A percentile compares a stretch with the other conserved stretches of the same genome.
phyloP scores from a whole-genome alignment of 495 filamentous ascomycete species.

The Tuber magnatum region DNA sequence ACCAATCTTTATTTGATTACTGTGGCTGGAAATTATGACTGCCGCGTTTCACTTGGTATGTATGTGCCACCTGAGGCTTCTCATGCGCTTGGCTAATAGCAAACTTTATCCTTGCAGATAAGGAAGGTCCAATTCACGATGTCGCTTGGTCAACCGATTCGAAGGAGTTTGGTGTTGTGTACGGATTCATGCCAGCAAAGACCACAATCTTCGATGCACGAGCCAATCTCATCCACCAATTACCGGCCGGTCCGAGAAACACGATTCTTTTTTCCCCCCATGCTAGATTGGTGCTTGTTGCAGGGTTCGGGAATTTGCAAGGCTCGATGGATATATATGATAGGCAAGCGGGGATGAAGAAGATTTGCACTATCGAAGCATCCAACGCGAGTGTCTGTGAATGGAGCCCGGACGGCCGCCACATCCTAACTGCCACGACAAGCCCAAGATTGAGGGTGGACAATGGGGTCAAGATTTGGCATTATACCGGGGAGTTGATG shows the following conservation, averaged over 20 bases:
- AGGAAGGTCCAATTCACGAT: constrained; percentile 96
- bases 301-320: constrained; percentile 93
- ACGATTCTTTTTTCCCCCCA: constrained; percentile 93
- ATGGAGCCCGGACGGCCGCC: constrained; percentile 92
- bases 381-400: constrained; percentile 90
- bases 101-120: constrained; percentile 53
- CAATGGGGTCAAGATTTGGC: constrained; percentile 93
- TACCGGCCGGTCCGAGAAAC: constrained; percentile 80
- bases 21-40: constrained; percentile 85
- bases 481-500: constrained; percentile 81
- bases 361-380: constrained; percentile 89
- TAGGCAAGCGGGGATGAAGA: constrained; percentile 79
- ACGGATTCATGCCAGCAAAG: constrained; percentile 96
- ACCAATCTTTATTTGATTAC: constrained; percentile 94
- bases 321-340: constrained; percentile 98
- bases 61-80: constrained; percentile 39
- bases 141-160: constrained; percentile 96
- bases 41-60: constrained; percentile 73
- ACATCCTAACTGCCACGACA: constrained; percentile 92
- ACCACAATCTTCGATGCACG: constrained; percentile 90
- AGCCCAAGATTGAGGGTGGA: constrained; percentile 90
- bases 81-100: constrained; percentile 6
- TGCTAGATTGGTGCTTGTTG: constrained; percentile 84
- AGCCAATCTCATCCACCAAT: constrained; percentile 69
- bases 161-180: constrained; percentile 92